These are phyloP conservation scores for Boletus insuetus DNA, from an alignment of 768 basidiomycete genomes.

Conservation along the genomic window DNA sequence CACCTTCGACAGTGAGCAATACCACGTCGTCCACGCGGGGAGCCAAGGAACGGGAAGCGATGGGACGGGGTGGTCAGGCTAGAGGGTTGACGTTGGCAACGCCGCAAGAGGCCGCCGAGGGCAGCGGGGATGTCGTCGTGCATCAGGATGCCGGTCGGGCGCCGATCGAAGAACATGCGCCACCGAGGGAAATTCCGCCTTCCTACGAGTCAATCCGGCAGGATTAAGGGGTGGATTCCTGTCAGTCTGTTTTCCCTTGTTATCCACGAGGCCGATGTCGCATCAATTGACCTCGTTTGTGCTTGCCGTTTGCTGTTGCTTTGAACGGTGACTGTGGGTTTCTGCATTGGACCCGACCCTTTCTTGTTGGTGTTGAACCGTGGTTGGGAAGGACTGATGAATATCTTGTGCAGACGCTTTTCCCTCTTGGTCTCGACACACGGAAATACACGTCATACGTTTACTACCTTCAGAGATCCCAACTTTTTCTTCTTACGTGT, in stretches of 20 bases:
- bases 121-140: slow-evolving; percentile 23
- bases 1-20: slow-evolving; percentile 22
- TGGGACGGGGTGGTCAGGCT: slow-evolving; percentile 14
- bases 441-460: neutral
- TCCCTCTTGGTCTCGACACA: neutral
- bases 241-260: neutral
- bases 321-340: neutral
- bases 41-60: slow-evolving; percentile 27
- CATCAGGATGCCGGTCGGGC: slow-evolving; percentile 29
- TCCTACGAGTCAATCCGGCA: slow-evolving; percentile 28
- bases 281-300: neutral
- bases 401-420: slow-evolving; percentile 1
- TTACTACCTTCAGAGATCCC: neutral
- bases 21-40: slow-evolving; percentile 10
- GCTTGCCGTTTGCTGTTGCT: neutral
- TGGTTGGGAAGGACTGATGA: neutral
- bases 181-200: slow-evolving; percentile 28
- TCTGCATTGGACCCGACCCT: neutral
- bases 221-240: slow-evolving; percentile 5
- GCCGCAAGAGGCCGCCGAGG: slow-evolving; percentile 21
- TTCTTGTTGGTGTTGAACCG: neutral
- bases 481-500: neutral
- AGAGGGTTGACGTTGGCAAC: slow-evolving; percentile 19
- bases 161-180: slow-evolving; percentile 12
- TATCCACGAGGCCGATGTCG: neutral